Evolutionary conservation across 2,329 filamentous ascomycete species (phyloP).

Genomic region (Xylaria sp.): DNA sequence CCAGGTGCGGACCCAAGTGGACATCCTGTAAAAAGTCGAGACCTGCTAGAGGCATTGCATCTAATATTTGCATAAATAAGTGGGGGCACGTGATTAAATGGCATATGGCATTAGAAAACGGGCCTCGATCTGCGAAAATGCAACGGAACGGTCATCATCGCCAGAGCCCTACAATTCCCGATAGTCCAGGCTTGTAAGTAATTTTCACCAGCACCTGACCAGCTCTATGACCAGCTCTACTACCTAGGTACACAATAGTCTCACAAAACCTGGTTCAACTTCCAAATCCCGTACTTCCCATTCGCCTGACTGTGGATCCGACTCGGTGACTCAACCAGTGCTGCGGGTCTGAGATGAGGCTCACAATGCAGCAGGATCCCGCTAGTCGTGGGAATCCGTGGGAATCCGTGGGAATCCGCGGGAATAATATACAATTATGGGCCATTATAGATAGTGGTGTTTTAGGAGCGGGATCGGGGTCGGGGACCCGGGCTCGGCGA

Average conservation of each 20-base stretch:
- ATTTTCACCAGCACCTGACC: conserved; percentile 33
- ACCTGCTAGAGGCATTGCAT: conserved; percentile 1
- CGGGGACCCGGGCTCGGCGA: conserved; percentile 23
- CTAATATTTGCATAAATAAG: not conserved
- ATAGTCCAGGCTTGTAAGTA: conserved; percentile 14
- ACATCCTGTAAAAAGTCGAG: conserved; percentile 2
- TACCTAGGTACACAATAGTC: too few relatives aligned
- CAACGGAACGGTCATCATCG: conserved; percentile 28
- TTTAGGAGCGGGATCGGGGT: not conserved
- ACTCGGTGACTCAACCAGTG: conserved; percentile 31
- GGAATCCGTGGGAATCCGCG: not conserved
- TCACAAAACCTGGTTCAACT: conserved; percentile 19
- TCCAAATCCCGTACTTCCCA: conserved; percentile 35
- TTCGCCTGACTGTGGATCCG: conserved; percentile 11
- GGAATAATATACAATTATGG: conserved; percentile 2
- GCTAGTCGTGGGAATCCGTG: conserved; percentile 9
- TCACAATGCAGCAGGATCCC: conserved; percentile 15
- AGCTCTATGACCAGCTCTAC: not conserved
- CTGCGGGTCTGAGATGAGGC: conserved; percentile 18
- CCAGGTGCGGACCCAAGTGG: too few relatives aligned
- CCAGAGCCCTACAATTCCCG: conserved; percentile 31
- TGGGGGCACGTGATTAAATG: not conserved
- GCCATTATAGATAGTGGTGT: not conserved
- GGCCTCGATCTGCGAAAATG: conserved; percentile 32
- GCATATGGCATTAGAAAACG: not conserved